Conservation (phyloP, 139 green algal genomes). For the Mesotaenium endlicherianum region DNA sequence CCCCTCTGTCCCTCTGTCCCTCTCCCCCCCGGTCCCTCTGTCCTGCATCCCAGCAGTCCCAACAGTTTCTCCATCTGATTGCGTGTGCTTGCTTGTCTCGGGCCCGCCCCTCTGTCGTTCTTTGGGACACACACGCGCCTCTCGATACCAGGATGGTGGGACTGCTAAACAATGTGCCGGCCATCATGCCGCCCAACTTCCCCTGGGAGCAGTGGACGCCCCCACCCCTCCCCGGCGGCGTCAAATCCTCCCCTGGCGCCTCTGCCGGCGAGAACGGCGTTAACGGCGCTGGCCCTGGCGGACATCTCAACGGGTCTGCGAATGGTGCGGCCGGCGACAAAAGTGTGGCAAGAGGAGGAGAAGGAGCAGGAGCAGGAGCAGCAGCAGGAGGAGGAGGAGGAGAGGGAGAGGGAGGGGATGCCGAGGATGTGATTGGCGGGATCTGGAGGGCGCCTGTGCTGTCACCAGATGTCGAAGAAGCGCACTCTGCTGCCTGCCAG, state of each 20-base stretch:
- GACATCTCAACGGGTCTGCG: too few species aligned
- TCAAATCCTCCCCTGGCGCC: too few species aligned
- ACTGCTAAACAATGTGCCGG: slow-evolving; percentile 64
- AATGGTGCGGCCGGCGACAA: not conserved
- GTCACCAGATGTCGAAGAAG: slow-evolving; percentile 18
- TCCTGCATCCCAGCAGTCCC: too few species aligned
- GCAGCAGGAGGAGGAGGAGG: not conserved
- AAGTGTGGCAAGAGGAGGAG: not conserved
- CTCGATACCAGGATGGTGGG: slow-evolving; percentile 60
- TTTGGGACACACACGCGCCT: too few species aligned
- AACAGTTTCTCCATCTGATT: too few species aligned
- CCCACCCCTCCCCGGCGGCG: not conserved
- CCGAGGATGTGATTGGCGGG: not conserved
- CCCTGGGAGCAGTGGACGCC: slow-evolving; percentile 56
- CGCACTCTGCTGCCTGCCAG: not conserved
- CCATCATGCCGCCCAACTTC: slow-evolving; percentile 64
- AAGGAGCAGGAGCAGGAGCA: not conserved
- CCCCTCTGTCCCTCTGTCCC: not conserved
- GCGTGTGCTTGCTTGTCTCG: not conserved
- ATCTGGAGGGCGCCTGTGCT: not conserved
- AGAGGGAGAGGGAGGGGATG: not conserved
- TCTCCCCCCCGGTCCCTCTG: not conserved
- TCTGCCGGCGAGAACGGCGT: too few species aligned
- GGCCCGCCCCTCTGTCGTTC: not conserved
- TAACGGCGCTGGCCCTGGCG: too few species aligned